Evolutionary conservation across 2,329 filamentous ascomycete species (phyloP).

Genomic region (Podosphaera fusca): DNA sequence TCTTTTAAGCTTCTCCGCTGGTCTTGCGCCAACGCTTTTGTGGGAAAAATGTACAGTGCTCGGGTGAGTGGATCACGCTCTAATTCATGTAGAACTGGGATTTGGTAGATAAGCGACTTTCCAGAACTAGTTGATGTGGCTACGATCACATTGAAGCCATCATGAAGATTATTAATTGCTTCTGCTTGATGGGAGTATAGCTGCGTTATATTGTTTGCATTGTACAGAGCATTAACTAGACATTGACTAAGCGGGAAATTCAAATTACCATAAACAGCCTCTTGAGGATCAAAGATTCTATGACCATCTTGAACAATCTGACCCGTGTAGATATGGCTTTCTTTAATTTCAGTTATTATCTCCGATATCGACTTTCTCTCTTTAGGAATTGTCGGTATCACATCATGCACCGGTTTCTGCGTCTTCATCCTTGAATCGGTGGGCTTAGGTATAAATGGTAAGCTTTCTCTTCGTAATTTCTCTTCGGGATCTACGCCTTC

Average conservation of each 20-base stretch:
- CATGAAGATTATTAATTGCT: conserved; percentile 69
- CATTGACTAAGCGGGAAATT: conserved; percentile 72
- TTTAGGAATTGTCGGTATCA: conserved; percentile 51
- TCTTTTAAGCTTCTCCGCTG: conserved; percentile 75
- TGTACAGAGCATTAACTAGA: conserved; percentile 89
- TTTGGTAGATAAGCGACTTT: conserved; percentile 93
- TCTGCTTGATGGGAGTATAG: conserved; percentile 85
- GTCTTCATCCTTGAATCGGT: conserved; percentile 22
- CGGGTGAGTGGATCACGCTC: conserved; percentile 55
- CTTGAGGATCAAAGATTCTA: conserved; percentile 69
- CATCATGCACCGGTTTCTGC: conserved; percentile 16
- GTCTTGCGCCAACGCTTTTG: conserved; percentile 88
- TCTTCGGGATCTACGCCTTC: conserved; percentile 43
- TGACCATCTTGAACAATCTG: conserved; percentile 90
- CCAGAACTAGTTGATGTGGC: conserved; percentile 90
- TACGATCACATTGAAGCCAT: conserved; percentile 71
- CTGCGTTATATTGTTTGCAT: conserved; percentile 63
- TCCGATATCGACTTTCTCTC: conserved; percentile 62
- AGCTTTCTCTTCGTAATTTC: conserved; percentile 32
- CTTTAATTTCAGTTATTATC: conserved; percentile 66
- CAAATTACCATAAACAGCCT: conserved; percentile 60
- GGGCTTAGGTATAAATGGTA: conserved; percentile 38
- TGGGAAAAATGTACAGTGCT: conserved; percentile 96
- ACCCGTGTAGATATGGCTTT: conserved; percentile 65
- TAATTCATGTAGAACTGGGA: conserved; percentile 71